Evolutionary conservation across 2,329 filamentous ascomycete species (phyloP).

Genomic region (Pestalotiopsis sp.): DNA sequence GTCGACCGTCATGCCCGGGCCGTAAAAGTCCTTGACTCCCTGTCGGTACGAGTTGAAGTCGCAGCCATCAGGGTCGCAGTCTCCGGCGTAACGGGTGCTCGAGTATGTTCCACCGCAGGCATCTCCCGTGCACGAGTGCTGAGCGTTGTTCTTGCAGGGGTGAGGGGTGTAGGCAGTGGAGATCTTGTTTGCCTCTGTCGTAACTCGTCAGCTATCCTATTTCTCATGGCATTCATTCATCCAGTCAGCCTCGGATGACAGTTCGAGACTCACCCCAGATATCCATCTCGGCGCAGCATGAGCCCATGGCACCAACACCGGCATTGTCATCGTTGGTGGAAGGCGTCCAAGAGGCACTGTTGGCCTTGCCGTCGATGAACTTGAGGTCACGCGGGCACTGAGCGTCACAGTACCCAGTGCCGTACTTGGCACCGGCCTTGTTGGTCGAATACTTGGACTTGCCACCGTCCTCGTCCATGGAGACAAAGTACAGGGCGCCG

Average conservation of each 20-base stretch:
- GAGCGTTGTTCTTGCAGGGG: slow-evolving; percentile 50
- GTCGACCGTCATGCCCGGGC: slow-evolving; percentile 55
- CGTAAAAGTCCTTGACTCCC: slow-evolving; percentile 61
- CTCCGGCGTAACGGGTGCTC: slow-evolving; percentile 52
- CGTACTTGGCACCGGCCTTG: slow-evolving; percentile 53
- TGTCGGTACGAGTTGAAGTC: slow-evolving; percentile 67
- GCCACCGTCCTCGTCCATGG: slow-evolving; percentile 58
- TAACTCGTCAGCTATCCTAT: neutral
- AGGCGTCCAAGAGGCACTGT: slow-evolving; percentile 46
- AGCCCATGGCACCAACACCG: slow-evolving; percentile 49
- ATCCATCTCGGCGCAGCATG: slow-evolving; percentile 62
- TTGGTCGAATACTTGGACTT: slow-evolving; percentile 46
- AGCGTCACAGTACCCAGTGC: slow-evolving; percentile 56
- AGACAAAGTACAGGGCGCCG: slow-evolving; percentile 59
- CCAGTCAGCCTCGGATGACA: neutral
- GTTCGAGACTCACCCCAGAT: slow-evolving; percentile 43
- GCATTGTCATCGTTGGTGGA: slow-evolving; percentile 50
- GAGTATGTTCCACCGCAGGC: slow-evolving; percentile 50
- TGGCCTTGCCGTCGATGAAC: slow-evolving; percentile 51
- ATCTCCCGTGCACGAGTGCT: slow-evolving; percentile 46
- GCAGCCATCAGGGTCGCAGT: slow-evolving; percentile 65
- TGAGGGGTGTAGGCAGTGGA: slow-evolving; percentile 63
- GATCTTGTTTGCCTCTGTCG: slow-evolving; percentile 56
- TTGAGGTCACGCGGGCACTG: slow-evolving; percentile 51
- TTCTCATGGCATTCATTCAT: neutral